Conservation (phyloP, 106 monocot genomes). For the Dendrobium catenatum region DNA sequence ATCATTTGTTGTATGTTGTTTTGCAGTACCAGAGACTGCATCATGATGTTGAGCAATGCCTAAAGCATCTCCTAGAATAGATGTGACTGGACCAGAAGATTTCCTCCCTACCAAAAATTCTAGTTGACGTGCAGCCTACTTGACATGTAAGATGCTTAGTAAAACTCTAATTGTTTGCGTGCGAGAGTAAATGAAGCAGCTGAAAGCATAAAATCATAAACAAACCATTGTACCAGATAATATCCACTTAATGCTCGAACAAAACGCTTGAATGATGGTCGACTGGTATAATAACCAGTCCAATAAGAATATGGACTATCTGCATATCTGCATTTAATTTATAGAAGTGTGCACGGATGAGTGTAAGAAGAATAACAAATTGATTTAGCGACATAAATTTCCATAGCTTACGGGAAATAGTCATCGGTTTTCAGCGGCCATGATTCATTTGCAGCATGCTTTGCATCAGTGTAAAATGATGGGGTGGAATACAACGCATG, state of each 20-base stretch:
- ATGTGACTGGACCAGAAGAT: constrained; percentile 28
- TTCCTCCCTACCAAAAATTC: constrained; percentile 44
- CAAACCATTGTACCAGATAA: constrained; percentile 19
- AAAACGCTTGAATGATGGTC: constrained; percentile 31
- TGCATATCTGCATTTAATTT: constrained; percentile 29
- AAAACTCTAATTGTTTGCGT: neutral
- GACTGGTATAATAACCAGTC: constrained; percentile 39
- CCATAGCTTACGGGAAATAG: constrained; percentile 30
- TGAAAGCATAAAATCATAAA: neutral
- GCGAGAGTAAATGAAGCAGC: neutral
- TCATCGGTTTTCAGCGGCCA: constrained; percentile 37
- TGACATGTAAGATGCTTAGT: neutral
- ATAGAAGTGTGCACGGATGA: neutral
- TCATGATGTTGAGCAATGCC: constrained; percentile 85
- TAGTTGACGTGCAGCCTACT: constrained; percentile 61
- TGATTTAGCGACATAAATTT: neutral
- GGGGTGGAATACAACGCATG: constrained; percentile 40
- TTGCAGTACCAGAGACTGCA: constrained; percentile 69
- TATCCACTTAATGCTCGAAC: constrained; percentile 35
- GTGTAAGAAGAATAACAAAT: neutral
- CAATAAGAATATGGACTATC: constrained; percentile 26
- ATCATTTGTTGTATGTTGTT: constrained; percentile 75
- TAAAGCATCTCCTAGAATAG: constrained; percentile 58
- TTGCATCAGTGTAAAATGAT: constrained; percentile 35
- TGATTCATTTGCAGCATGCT: constrained; percentile 27